Conservation (phyloP, 306 rosid species). For the Hippophae tibetana region DNA sequence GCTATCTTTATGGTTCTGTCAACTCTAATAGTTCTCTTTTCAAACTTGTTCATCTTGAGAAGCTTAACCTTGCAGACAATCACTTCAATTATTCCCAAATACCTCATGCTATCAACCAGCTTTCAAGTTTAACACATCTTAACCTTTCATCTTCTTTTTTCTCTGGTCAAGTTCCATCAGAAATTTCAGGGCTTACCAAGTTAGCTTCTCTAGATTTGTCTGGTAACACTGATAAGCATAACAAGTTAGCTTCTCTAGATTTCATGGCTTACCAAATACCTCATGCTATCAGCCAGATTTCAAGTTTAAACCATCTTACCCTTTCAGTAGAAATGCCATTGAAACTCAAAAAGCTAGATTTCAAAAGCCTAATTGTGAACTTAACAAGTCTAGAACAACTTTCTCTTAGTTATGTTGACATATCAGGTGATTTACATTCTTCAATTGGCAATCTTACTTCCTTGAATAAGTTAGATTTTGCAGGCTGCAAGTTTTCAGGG, state of each 20-base stretch:
- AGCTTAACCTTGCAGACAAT: neutral
- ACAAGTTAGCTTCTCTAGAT: no score
- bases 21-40: conserved; percentile 1
- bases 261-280: no score
- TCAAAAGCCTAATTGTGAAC: conserved; percentile 1
- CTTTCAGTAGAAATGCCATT: neutral
- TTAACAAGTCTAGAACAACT: conserved; percentile 9
- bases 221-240: no score
- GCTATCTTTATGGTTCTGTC: conserved; percentile 6
- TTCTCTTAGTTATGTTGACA: neutral
- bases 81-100: conserved; percentile 2
- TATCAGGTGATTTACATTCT: neutral
- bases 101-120: neutral
- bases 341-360: neutral
- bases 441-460: conserved; percentile 8
- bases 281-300: no score
- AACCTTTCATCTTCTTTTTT: conserved; percentile 5
- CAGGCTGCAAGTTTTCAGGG: neutral
- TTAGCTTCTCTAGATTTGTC: neutral
- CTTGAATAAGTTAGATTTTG: neutral
- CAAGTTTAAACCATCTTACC: no score
- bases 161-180: conserved; percentile 1
- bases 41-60: neutral
- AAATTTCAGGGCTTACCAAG: conserved; percentile 10
- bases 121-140: neutral